Percentiles rank a stretch among this genome's conserved stretches.
Conservation (phyloP, 257 asterid genomes). For the Nicotiana attenuata region DNA sequence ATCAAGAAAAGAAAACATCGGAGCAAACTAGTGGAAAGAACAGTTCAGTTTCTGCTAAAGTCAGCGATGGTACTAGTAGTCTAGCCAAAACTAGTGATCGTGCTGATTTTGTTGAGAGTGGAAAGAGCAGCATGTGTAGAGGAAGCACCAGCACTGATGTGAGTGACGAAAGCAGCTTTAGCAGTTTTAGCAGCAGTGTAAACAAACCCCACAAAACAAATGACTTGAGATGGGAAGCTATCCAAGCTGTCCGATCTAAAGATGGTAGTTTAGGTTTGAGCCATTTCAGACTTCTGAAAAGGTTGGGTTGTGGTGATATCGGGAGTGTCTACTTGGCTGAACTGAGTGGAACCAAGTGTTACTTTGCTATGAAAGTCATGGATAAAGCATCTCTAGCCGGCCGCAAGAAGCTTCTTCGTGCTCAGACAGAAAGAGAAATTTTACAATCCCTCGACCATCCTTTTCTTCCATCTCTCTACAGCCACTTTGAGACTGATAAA, state of each 20-base stretch:
- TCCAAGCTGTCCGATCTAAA: slow-evolving; percentile 49
- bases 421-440: slow-evolving; percentile 81
- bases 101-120: slow-evolving; percentile 21
- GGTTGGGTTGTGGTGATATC: slow-evolving; percentile 82
- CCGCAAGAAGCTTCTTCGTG: slow-evolving; percentile 70
- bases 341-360: slow-evolving; percentile 54
- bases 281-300: slow-evolving; percentile 62
- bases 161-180: slow-evolving; percentile 34
- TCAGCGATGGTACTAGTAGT: slow-evolving; percentile 20
- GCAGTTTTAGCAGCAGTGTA: slow-evolving; percentile 31
- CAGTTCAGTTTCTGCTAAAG: slow-evolving; percentile 28
- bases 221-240: slow-evolving; percentile 74
- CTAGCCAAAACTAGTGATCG: slow-evolving; percentile 23
- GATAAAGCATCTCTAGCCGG: slow-evolving; percentile 77
- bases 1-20: slow-evolving; percentile 20
- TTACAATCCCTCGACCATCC: slow-evolving; percentile 74
- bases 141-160: slow-evolving; percentile 34
- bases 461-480: slow-evolving; percentile 63
- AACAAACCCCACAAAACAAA: slow-evolving; percentile 73
- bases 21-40: slow-evolving; percentile 18
- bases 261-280: slow-evolving; percentile 65
- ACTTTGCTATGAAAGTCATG: slow-evolving; percentile 83
- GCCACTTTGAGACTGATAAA: slow-evolving; percentile 68
- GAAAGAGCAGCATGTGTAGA: slow-evolving; percentile 30
- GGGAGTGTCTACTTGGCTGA: slow-evolving; percentile 80